These are phyloP conservation scores for Starmerella kuoi DNA, from an alignment of 805 yeast species.

Conservation along the genomic window DNA sequence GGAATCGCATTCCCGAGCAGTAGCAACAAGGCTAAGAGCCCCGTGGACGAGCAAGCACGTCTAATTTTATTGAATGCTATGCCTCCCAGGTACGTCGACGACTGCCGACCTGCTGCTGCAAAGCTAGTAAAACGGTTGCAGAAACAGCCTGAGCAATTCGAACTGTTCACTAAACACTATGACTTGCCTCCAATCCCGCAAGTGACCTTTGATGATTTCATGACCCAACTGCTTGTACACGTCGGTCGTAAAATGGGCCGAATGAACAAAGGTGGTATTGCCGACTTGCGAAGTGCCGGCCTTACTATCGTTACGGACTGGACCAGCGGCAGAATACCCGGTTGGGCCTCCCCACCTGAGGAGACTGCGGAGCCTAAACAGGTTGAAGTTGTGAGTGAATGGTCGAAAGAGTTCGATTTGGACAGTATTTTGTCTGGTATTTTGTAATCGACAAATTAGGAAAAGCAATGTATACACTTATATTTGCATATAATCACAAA, in stretches of 20 bases:
- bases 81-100: conserved; percentile 73
- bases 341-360: conserved; percentile 66
- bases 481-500: no score
- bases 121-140: conserved; percentile 64
- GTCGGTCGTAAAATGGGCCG: conserved; percentile 89
- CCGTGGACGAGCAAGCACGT: conserved; percentile 70
- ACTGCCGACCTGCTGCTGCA: conserved; percentile 73
- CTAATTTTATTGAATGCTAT: conserved; percentile 77
- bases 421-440: conserved; percentile 52
- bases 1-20: conserved; percentile 85
- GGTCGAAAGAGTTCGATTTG: conserved; percentile 91
- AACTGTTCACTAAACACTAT: conserved; percentile 59
- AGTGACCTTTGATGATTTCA: conserved; percentile 57
- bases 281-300: conserved; percentile 80
- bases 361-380: conserved; percentile 39
- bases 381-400: conserved; percentile 69
- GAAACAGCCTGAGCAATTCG: conserved; percentile 52
- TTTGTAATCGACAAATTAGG: conserved; percentile 3
- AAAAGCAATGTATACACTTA: background rate
- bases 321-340: conserved; percentile 90
- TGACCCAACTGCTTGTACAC: conserved; percentile 79
- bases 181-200: conserved; percentile 71
- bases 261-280: conserved; percentile 83
- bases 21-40: conserved; percentile 23
- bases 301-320: conserved; percentile 76